Conservation (phyloP, 495 filamentous ascomycete genomes). For the Podospora pseudocomata region DNA sequence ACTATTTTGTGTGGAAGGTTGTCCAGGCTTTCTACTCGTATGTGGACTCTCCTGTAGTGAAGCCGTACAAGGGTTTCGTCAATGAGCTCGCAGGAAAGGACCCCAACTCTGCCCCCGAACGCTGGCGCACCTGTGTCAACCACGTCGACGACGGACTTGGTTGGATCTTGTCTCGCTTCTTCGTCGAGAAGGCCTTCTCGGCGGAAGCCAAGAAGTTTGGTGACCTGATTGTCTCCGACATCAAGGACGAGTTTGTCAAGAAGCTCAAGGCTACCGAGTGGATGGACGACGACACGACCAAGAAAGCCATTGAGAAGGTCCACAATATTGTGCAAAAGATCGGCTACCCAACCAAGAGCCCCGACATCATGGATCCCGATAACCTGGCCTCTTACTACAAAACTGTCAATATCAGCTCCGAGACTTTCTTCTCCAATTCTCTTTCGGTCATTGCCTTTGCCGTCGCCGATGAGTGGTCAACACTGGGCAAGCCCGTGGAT, state of each 20-base stretch:
- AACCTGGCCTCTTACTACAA: slow-evolving; percentile 59
- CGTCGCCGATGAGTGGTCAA: slow-evolving; percentile 54
- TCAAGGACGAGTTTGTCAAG: slow-evolving; percentile 58
- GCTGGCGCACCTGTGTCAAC: slow-evolving; percentile 66
- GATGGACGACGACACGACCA: slow-evolving; percentile 65
- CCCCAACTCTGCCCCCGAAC: slow-evolving; percentile 58
- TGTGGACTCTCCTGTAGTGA: slow-evolving; percentile 57
- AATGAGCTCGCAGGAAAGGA: slow-evolving; percentile 37
- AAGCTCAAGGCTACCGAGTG: slow-evolving; percentile 57
- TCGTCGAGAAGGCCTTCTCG: slow-evolving; percentile 26
- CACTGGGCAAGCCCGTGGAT: slow-evolving; percentile 66
- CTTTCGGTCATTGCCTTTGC: slow-evolving; percentile 43
- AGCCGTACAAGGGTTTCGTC: slow-evolving; percentile 56
- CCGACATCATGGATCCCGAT: slow-evolving; percentile 58
- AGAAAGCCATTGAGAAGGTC: slow-evolving; percentile 63
- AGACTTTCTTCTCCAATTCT: slow-evolving; percentile 62
- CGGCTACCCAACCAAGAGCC: slow-evolving; percentile 57
- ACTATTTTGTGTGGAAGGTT: slow-evolving; percentile 35
- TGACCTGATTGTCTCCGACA: slow-evolving; percentile 64
- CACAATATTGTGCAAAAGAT: slow-evolving; percentile 72
- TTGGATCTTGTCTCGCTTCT: slow-evolving; percentile 62
- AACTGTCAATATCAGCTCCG: slow-evolving; percentile 50
- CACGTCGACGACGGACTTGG: slow-evolving; percentile 55
- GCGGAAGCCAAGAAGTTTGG: slow-evolving; percentile 32
- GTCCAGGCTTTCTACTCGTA: slow-evolving; percentile 36